A percentile compares a stretch with the other conserved stretches of the same genome.
Evolutionary conservation across 257 asterid genomes (phyloP).

Genomic region (Solanum stenotomum): DNA sequence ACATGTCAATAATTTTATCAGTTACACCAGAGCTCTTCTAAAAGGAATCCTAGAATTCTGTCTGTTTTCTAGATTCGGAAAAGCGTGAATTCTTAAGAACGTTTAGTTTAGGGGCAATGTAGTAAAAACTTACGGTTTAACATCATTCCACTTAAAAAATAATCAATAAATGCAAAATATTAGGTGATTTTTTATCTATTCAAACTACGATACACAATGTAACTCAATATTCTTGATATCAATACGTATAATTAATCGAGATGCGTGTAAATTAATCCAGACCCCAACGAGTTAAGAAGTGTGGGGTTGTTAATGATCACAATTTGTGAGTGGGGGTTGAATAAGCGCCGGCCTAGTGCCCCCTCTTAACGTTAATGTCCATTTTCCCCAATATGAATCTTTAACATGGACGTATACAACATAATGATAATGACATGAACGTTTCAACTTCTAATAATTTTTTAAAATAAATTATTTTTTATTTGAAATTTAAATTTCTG

Average conservation of each 20-base stretch:
- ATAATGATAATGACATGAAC: neutral
- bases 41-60: neutral
- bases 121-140: neutral
- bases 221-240: neutral
- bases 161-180: no score
- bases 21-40: neutral
- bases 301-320: neutral
- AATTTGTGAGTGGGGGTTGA: neutral
- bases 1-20: neutral
- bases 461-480: rapidly evolving
- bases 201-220: neutral
- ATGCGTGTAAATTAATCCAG: neutral
- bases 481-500: neutral
- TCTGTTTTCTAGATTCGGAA: no score
- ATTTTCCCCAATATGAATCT: neutral
- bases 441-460: neutral
- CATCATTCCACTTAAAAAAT: neutral
- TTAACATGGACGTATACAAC: neutral
- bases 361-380: neutral
- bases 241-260: neutral
- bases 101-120: neutral
- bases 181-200: neutral
- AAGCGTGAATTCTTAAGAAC: no score
- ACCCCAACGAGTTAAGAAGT: neutral
- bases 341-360: neutral